Evolutionary conservation across 352 stramenopile genomes (phyloP), one percentile per base, ranked within the genome.

Genomic region (Phytophthora agathidicida): DNA sequence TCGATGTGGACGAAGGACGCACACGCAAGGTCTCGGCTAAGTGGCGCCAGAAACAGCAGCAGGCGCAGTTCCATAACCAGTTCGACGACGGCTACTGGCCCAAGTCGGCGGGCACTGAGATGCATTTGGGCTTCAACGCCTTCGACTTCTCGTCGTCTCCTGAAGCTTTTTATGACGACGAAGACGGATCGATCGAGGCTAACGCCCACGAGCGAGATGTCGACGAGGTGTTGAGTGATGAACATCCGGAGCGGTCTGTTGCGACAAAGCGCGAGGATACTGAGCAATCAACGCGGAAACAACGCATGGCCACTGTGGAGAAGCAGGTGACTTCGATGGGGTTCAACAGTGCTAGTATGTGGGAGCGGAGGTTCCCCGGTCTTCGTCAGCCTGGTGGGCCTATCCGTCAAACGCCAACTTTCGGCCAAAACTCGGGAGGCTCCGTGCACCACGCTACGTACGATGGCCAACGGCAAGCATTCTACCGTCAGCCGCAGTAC

Each of bases 121-220:
- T 71, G 68, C 60, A 66, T 39, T 33, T 74, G 42, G 59, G 58
- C 26, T 75, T 78, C 44, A 80, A 80, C 52, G 75, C 75, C 13
- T 82, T 84, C 32, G 72, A 82, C 63, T 82, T 75, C 22, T 61
- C 47, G 13, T 41, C 50, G 32, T 75, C 69, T 7, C 75, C 72
- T 17, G 75, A 84, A 35, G 62, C 55, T 5, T 82, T 84, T 17
- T 44, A 45, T n/a, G 62, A 71, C 4, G 54, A 46, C 1, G 13
- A 52, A 16, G 28, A 56, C 4, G n/a, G 71, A 14, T 1, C 14
- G 2, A 3, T 56, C 13, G 23, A 17, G 22, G 7, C 26, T 13
- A 17, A 27, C 30, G 3, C 20, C 7, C 10, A 5, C 11, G 27
- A 37, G 13, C 38, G 51, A 16, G 20, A 22, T 7, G 28, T 32